Conservation (phyloP, 202 grass and related monocot species). For the Zizania palustris region DNA sequence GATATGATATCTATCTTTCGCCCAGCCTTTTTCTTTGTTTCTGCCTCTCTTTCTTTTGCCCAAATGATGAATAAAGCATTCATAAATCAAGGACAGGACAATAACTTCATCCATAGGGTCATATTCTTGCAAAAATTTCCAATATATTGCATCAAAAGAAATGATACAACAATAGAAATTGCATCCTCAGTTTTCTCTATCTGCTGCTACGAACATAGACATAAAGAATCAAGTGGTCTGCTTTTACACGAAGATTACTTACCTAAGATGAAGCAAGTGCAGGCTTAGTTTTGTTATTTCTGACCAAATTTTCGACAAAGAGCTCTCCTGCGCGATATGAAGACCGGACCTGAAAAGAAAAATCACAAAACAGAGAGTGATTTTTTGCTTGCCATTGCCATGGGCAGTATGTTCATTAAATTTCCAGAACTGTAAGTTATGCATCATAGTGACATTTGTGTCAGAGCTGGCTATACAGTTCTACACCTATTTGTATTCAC, state of each 20-base stretch:
- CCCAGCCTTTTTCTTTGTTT: constrained; percentile 4
- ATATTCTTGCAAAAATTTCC: constrained; percentile 33
- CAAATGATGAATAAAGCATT: constrained; percentile 36
- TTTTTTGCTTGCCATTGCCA: constrained; percentile 8
- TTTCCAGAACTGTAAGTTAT: constrained; percentile 16
- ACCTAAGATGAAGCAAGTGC: constrained; percentile 38
- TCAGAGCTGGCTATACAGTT: not conserved
- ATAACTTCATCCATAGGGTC: constrained; percentile 13
- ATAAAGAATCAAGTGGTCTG: constrained; percentile 19
- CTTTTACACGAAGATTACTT: constrained; percentile 20
- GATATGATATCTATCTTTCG: not conserved
- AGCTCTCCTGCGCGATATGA: constrained; percentile 94
- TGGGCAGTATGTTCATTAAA: constrained; percentile 14
- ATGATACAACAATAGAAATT: constrained; percentile 16
- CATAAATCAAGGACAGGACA: constrained; percentile 9
- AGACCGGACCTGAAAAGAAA: constrained; percentile 70
- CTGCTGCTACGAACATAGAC: constrained; percentile 32
- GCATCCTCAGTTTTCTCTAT: not conserved
- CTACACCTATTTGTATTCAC: not conserved
- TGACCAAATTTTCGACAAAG: constrained; percentile 89
- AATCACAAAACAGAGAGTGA: constrained; percentile 22
- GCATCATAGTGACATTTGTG: constrained; percentile 12
- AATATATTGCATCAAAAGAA: constrained; percentile 9
- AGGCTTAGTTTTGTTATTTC: constrained; percentile 46
- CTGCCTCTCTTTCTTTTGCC: not conserved